Conservation (phyloP, 1,284 basidiomycete genomes). For the Ceratobasidium sp. region DNA sequence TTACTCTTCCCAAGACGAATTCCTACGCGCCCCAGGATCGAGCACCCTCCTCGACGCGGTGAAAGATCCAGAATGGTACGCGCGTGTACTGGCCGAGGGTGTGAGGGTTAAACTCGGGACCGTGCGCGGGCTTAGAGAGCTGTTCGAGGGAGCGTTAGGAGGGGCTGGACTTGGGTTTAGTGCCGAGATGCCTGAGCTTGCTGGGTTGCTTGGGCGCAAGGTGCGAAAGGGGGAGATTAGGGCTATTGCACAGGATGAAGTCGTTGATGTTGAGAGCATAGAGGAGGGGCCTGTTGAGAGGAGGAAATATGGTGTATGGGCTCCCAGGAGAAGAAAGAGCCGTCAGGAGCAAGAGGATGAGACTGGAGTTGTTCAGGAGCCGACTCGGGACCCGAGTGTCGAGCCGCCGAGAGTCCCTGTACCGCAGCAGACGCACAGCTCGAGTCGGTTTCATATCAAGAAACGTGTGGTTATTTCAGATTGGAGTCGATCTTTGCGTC, state of each 20-base stretch:
- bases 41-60: not conserved
- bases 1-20: conserved; percentile 29
- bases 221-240: conserved; percentile 25
- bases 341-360: not conserved
- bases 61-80: conserved; percentile 24
- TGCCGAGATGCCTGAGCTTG: conserved; percentile 20
- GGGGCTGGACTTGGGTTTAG: conserved; percentile 27
- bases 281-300: not conserved
- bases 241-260: conserved; percentile 30
- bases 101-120: conserved; percentile 2
- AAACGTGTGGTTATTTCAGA: conserved; percentile 30
- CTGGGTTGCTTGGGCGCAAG: conserved; percentile 29
- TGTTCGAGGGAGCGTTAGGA: conserved; percentile 22
- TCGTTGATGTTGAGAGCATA: conserved; percentile 24
- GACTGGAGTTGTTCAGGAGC: not conserved
- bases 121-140: conserved; percentile 19
- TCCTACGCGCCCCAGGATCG: conserved; percentile 7
- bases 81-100: conserved; percentile 1
- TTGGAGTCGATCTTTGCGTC: conserved; percentile 32
- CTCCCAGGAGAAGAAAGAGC: not conserved
- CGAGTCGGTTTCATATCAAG: conserved; percentile 29
- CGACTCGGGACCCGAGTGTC: not conserved
- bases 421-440: not conserved
- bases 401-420: not conserved
- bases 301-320: conserved; percentile 23